phyloP scores from a whole-genome alignment of 129 eudicot species.

The Artemisia argyi region DNA sequence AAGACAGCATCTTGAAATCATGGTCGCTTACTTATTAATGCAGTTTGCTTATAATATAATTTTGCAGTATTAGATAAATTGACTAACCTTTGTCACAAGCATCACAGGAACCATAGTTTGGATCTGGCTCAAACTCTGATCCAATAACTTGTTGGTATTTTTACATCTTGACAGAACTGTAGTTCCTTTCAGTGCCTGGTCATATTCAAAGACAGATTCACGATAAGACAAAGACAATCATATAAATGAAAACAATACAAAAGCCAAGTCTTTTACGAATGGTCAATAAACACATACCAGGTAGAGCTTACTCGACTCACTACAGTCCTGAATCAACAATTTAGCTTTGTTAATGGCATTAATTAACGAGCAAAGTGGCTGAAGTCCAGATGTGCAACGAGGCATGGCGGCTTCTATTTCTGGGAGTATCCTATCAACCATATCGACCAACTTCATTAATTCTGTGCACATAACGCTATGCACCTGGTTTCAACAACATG shows the following conservation, averaged over 20 bases:
- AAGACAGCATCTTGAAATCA: not conserved
- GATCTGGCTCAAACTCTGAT: conserved; percentile 59
- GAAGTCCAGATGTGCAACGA: conserved; percentile 69
- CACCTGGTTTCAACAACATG: conserved; percentile 49
- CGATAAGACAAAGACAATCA: not conserved
- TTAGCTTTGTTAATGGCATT: conserved; percentile 53
- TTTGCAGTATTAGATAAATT: conserved; percentile 11
- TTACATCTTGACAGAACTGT: conserved; percentile 59
- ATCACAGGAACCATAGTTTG: conserved; percentile 71
- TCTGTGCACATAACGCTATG: conserved; percentile 69
- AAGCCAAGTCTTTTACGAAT: not conserved
- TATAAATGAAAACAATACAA: not conserved
- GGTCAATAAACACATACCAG: conserved; percentile 49
- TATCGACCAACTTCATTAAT: conserved; percentile 39
- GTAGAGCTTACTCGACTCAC: conserved; percentile 80
- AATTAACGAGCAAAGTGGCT: conserved; percentile 58
- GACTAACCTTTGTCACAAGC: conserved; percentile 69
- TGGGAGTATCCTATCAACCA: conserved; percentile 49
- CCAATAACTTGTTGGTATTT: conserved; percentile 46
- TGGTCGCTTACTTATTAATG: no score
- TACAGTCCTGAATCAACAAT: conserved; percentile 53
- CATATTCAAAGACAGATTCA: conserved; percentile 13
- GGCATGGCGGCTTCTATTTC: conserved; percentile 81
- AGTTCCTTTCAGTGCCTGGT: conserved; percentile 82
- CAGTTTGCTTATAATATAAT: not conserved